Evolutionary conservation across 805 yeast genomes (phyloP), one percentile per base, ranked within the genome.

Genomic region (Saturnispora hagleri): DNA sequence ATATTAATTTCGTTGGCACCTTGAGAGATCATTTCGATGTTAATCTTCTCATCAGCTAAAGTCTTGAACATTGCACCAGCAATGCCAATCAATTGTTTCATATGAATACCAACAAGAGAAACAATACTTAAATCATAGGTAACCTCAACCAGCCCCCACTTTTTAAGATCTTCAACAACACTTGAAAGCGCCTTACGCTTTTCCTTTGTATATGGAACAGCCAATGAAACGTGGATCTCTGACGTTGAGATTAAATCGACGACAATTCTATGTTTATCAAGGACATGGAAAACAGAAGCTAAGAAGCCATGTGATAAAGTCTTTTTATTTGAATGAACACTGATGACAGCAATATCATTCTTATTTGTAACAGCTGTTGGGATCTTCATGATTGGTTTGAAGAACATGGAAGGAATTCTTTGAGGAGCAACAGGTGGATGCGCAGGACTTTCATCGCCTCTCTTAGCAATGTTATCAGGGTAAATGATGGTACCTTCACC

Each of bases 141-240:
- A 47, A 90, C 82, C 60, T 93, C 99, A 44, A 91, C 96, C 1
- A 85, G 74, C 46, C 99, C 99, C 70, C 86, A 81, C 58, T 77
- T 78, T 51, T 82, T 77, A 60, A 93, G 76, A 62, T 90, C 96
- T 44, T 75, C 80, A 46, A 89, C 77, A 1, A 97, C 97, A 48
- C 75, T 75, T 52, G 82, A 78, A 58, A 90, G 73, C 15, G 79
- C 74, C 48, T 71, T 69, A 49, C 70, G 65, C 27, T 70, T 62
- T 22, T 82, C 83, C 53, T 84, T 90, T 43, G 82, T 82, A 55
- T 84, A 81, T 58, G 89, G 95, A 58, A 93, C 74, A 4, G 99
- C 99, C 98, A 93, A 91, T 17, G 98, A 91, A 27, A 93, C 96
- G 64, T 93, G 97, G 12, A 93, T 99, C 68, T 93, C 98, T 0